Evolutionary conservation across 2,329 filamentous ascomycete species (phyloP), one percentile per base, ranked within the genome.

Genomic region (Alternaria dauci): DNA sequence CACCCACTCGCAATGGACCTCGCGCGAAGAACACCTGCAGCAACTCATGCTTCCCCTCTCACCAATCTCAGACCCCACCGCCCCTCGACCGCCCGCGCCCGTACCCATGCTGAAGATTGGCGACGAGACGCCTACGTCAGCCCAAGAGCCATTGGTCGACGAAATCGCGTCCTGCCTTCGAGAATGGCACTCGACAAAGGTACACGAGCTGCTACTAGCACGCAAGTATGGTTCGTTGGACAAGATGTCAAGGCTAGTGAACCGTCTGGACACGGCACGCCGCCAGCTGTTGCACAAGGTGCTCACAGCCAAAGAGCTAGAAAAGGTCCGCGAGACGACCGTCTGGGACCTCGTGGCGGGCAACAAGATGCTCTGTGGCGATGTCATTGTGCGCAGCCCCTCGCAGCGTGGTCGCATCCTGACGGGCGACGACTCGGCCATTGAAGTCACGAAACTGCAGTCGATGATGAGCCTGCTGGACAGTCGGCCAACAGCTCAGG

Each of bases 41-140:
- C 76, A 76, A 64, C 68, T 77, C 50, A 68, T 69, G 55, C 74
- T 80, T 32, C 78, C 78, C 3, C 69, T 79, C 9, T 80, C 78
- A 30, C 78, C 78, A 52, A 64, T 78, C 38, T 80, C 78, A 20
- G 87, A 93, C 70, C 88, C 89, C 2, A 84, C 87, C 74, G 87
- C 83, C 25, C 88, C 89, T 11, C 93, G 92, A 70, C 95, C 94
- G 30, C 88, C 93, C 11, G 96, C 96, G 11, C 95, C 95, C 0
- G 94, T 99, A 8, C 95, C 95, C 5, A 95, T 98, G 91, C 85
- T 99, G 54, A 97, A 97, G 79, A 94, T 99, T 76, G 95, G 95
- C 59, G 95, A 99, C 74, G 95, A 99, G 81, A 97, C 93, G 2
- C 92, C 94, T 1, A 96, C 93, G 0, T 97, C 93, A 6, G 84